Percentiles rank a stretch among this genome's conserved stretches.
phyloP scores from a whole-genome alignment of 257 asterid genomes.

The Ocimum tenuiflorum region DNA sequence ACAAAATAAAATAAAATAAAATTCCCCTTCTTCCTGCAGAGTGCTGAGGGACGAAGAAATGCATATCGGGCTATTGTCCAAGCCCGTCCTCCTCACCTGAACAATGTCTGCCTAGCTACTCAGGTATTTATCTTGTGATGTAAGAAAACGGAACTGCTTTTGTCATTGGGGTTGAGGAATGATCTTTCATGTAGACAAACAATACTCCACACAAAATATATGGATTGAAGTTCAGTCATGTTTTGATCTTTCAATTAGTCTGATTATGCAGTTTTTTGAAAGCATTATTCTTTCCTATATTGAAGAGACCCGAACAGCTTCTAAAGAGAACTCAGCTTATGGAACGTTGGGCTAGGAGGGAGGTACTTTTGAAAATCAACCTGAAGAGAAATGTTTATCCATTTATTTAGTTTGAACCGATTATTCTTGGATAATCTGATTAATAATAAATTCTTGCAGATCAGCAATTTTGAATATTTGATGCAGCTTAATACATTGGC shows the following conservation, averaged over 20 bases:
- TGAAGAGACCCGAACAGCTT: conserved; percentile 97
- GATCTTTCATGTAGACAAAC: conserved; percentile 1
- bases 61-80: conserved; percentile 98
- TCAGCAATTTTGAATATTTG: conserved; percentile 96
- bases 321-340: conserved; percentile 90
- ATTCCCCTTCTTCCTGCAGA: conserved; percentile 50
- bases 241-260: conserved; percentile 16
- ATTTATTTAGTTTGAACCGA: conserved; percentile 21
- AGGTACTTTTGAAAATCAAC: conserved; percentile 55
- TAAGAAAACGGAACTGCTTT: too few relatives aligned
- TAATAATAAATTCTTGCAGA: conserved; percentile 43
- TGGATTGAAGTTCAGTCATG: conserved; percentile 1
- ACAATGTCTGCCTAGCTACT: conserved; percentile 89
- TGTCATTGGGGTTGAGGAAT: conserved; percentile 16
- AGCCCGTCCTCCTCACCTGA: conserved; percentile 92
- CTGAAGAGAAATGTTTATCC: conserved; percentile 6
- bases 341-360: conserved; percentile 99
- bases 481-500: conserved; percentile 98
- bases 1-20: too few relatives aligned
- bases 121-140: conserved; percentile 54
- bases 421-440: conserved; percentile 13
- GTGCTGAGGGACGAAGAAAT: conserved; percentile 63
- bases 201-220: conserved; percentile 4
- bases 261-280: conserved; percentile 13
- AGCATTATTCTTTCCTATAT: conserved; percentile 22